phyloP scores from a whole-genome alignment of 805 yeast genomes.

The Candida pini region DNA sequence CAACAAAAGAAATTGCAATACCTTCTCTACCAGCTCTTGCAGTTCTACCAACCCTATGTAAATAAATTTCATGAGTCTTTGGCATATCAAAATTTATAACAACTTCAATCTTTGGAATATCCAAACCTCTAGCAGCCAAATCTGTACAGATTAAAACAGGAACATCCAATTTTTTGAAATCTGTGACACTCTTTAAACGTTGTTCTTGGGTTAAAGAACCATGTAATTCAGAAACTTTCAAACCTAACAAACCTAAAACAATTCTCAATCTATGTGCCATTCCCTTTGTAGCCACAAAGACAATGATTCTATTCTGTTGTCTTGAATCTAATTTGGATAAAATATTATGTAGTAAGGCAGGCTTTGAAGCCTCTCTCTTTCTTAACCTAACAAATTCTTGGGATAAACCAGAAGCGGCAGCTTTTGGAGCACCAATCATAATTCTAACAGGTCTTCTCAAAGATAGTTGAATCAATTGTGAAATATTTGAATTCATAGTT shows the following conservation, averaged over 20 bases:
- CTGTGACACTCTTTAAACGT: conserved; percentile 77
- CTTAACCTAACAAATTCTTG: conserved; percentile 96
- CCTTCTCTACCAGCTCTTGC: conserved; percentile 99
- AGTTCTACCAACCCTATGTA: conserved; percentile 98
- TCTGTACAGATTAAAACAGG: conserved; percentile 94
- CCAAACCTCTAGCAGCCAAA: conserved; percentile 98
- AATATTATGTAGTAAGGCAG: conserved; percentile 73
- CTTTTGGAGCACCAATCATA: conserved; percentile 95
- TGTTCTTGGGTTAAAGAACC: conserved; percentile 89
- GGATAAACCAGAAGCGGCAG: conserved; percentile 82
- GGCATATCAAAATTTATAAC: conserved; percentile 97
- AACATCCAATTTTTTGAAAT: conserved; percentile 75
- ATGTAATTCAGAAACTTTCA: conserved; percentile 74
- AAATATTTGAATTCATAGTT: conserved; percentile 93
- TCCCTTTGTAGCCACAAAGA: conserved; percentile 89
- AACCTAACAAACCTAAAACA: conserved; percentile 64
- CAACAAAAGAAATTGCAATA: conserved; percentile 87
- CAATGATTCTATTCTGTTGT: conserved; percentile 70
- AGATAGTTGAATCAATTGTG: conserved; percentile 80
- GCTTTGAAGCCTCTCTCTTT: conserved; percentile 77
- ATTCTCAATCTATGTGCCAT: conserved; percentile 84
- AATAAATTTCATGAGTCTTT: conserved; percentile 79
- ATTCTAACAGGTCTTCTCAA: conserved; percentile 87
- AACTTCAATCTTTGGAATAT: conserved; percentile 94
- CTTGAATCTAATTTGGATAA: conserved; percentile 60